phyloP scores from a whole-genome alignment of 257 asterid genomes.

The Lavandula angustifolia region DNA sequence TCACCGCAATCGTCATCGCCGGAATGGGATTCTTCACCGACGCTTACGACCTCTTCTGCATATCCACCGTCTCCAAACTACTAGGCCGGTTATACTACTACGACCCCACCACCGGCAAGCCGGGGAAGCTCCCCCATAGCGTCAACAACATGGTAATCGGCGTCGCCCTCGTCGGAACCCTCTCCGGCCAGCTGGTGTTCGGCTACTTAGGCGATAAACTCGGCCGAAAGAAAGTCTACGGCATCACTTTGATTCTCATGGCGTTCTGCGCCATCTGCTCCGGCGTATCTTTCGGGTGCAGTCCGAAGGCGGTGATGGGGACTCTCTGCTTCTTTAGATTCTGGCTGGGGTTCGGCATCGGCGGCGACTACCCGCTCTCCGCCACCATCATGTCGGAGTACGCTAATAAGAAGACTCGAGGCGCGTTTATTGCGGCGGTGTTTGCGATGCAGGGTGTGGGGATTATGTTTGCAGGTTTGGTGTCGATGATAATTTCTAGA shows the following conservation, averaged over 20 bases:
- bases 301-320: constrained; percentile 25
- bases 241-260: constrained; percentile 30
- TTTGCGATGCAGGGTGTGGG: constrained; percentile 37
- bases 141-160: constrained; percentile 19
- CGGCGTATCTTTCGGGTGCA: constrained; percentile 16
- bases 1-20: constrained; percentile 30
- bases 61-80: constrained; percentile 27
- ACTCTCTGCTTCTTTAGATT: constrained; percentile 34
- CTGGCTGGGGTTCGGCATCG: no score
- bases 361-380: no score
- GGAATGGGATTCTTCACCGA: constrained; percentile 34
- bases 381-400: no score
- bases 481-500: constrained; percentile 19
- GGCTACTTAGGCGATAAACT: neutral
- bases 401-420: no score
- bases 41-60: constrained; percentile 1
- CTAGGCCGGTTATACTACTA: constrained; percentile 31
- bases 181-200: constrained; percentile 11
- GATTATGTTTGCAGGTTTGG: constrained; percentile 15
- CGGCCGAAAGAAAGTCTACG: constrained; percentile 12
- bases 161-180: constrained; percentile 25
- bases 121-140: constrained; percentile 25
- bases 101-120: constrained; percentile 9
- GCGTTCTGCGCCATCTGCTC: constrained; percentile 17
- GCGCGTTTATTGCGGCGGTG: constrained; percentile 30